Evolutionary conservation across 805 yeast species (phyloP), one percentile per base, ranked within the genome.

Genomic region (Hanseniaspora guilliermondii): DNA sequence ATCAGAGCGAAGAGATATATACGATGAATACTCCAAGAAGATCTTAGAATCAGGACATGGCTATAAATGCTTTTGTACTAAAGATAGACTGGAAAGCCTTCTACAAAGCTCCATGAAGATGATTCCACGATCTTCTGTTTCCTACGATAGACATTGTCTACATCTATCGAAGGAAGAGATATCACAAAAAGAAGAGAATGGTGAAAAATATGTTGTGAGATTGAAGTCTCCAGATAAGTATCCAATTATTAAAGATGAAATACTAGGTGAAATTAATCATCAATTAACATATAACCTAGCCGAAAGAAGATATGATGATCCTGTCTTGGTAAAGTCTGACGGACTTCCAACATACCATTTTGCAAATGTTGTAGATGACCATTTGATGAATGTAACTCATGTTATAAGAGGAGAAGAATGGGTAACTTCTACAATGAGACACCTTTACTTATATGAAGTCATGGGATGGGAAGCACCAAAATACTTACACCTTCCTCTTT

Each of bases 371-470:
- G 78, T 93, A 3, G 99, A 93, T 64, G 99, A 93, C 65, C 94
- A 89, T 65, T 69, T 85, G 47, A 93, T 93, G 98, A 67, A 79
- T 46, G 85, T 93, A 44, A 85, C 96, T 0, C 97, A 93, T 67
- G 98, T 93, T 8, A 80, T 93, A 5, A 74, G 99, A 60, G 99
- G 99, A 35, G 98, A 93, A 64, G 98, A 93, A 66, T 93, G 99
- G 98, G 70, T 93, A 11, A 85, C 95, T 1, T 87, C 97, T 0
- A 93, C 98, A 0, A 96, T 97, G 2, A 91, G 89, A 61, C 98
- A 93, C 63, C 74, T 88, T 46, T 91, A 96, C 0, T 66, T 93
- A 50, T 94, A 93, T 64, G 61, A 75, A 17, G 95, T 96, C 0
- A 83, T 91, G 64, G 87, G 85, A 0, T 91, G 97, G 97, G 59